These are phyloP conservation scores for Penicillium fuscoglaucum DNA, from an alignment of 2,329 filamentous ascomycete species.

Conservation along the genomic window DNA sequence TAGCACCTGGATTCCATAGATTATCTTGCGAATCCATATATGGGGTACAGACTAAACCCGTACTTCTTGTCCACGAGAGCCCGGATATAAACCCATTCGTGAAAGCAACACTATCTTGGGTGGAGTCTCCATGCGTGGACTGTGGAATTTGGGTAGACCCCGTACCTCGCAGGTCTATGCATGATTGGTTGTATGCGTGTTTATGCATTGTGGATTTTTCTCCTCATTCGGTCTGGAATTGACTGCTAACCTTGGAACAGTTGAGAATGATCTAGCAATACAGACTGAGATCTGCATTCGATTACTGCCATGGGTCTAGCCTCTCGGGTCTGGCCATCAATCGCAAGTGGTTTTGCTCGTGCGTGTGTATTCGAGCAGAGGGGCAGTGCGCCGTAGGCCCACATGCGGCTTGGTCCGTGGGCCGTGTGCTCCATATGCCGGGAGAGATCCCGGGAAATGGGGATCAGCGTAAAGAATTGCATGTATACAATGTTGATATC, in stretches of 20 bases:
- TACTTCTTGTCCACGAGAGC: not conserved
- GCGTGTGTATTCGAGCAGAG: conserved; percentile 8
- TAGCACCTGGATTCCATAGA: not conserved
- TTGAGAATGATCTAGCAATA: conserved; percentile 12
- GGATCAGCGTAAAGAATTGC: conserved; percentile 17
- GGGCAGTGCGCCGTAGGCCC: conserved; percentile 16
- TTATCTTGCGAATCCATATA: not conserved
- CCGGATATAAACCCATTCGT: not conserved
- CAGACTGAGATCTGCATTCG: conserved; percentile 4
- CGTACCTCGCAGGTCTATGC: conserved; percentile 7
- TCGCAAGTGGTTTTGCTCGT: not conserved
- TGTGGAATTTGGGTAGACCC: not conserved
- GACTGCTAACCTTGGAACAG: not conserved
- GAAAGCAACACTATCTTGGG: not conserved
- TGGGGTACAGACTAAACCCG: no score
- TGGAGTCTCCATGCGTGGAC: not conserved
- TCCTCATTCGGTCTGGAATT: conserved; percentile 2
- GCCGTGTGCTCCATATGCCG: conserved; percentile 4
- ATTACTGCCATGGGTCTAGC: conserved; percentile 6
- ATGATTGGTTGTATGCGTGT: conserved; percentile 7
- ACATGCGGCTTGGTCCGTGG: conserved; percentile 23
- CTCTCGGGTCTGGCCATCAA: conserved; percentile 5
- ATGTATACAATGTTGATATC: not conserved
- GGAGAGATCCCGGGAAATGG: conserved; percentile 17
- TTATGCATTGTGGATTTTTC: conserved; percentile 7